These are phyloP conservation scores for Hericium erinaceus DNA, from an alignment of 768 basidiomycete species.

Conservation along the genomic window DNA sequence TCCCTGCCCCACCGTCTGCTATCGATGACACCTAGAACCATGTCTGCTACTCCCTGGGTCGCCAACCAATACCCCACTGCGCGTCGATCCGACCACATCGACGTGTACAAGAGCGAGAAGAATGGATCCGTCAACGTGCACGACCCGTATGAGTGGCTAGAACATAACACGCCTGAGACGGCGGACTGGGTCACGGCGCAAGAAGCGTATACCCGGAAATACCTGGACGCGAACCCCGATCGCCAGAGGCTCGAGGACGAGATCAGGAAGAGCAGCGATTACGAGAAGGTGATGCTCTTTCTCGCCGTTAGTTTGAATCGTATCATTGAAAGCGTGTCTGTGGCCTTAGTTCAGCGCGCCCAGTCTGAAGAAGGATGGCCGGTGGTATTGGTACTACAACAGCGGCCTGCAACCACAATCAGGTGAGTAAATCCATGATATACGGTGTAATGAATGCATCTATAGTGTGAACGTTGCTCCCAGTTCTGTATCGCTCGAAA, in stretches of 20 bases:
- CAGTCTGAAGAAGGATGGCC: slow-evolving; percentile 47
- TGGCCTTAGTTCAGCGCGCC: slow-evolving; percentile 53
- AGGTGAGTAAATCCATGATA: slow-evolving; percentile 12
- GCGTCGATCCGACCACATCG: slow-evolving; percentile 56
- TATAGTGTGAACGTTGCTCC: neutral
- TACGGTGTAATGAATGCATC: neutral
- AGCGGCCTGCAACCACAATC: slow-evolving; percentile 67
- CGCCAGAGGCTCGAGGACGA: slow-evolving; percentile 46
- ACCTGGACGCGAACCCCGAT: slow-evolving; percentile 58
- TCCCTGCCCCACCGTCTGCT: neutral
- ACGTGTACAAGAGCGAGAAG: slow-evolving; percentile 57
- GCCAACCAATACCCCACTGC: slow-evolving; percentile 54
- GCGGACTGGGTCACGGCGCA: slow-evolving; percentile 56
- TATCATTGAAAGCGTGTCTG: neutral
- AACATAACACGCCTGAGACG: slow-evolving; percentile 53
- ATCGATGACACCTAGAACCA: slow-evolving; percentile 6
- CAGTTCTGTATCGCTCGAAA: slow-evolving; percentile 57
- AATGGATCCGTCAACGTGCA: slow-evolving; percentile 53
- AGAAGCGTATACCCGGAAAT: slow-evolving; percentile 44
- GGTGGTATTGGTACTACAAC: slow-evolving; percentile 80
- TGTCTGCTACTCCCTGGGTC: slow-evolving; percentile 36
- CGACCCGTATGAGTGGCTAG: slow-evolving; percentile 74
- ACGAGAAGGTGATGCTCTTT: slow-evolving; percentile 15
- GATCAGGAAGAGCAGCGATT: slow-evolving; percentile 47
- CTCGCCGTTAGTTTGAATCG: neutral